Base-by-base conservation (phyloP, 192 early-diverging fungal genomes). In the Backusella psychrophila region DNA sequence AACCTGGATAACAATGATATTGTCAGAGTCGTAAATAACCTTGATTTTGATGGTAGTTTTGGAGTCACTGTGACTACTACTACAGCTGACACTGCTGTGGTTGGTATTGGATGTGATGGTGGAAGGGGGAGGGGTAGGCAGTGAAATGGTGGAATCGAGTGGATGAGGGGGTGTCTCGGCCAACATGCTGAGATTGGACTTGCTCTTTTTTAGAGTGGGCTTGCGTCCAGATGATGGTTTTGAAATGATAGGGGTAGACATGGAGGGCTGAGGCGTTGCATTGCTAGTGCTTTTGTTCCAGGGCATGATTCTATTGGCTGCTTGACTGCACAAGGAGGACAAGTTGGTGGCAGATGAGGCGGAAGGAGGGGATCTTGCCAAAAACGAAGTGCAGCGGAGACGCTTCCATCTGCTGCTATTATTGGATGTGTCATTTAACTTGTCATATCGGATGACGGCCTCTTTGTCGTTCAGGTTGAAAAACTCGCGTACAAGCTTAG, bases 1-100 rank as follows among this genome's bases (percentile, higher is more conserved):
- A 17, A 81, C 80, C 39, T 78, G 77, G 15, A 78, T 68, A 8
- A 78, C 72, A 9, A 78, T 74, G 31, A 78, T 78, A 69, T 78
- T 78, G n/a, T 78, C 72, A 17, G 46, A 23, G 26, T 78, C 77
- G 69, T 78, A 78, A 34, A 78, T 72, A 0, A 78, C 66, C 35
- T 78, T 78, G 23, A 78, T 78, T 53, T 73, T 72, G 19, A 78
- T 78, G 5, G 36, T 65, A 1, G 19, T 14, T 46, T 26, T 44
- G 1, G 69, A 7, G 8, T 56, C 21, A 1, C 52, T n/a, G 19
- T 6, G n/a, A 7, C 8, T 56, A 56, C 21, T 56, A 9, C 53
- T 21, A 56, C 53, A 44, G 15, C 42, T 44, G 5, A 44, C 4
- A 4, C 15, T 44, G 15, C 42, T 44, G 59, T 21, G 68, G 6